Evolutionary conservation across 306 rosid species (phyloP).

Genomic region (Morella rubra): DNA sequence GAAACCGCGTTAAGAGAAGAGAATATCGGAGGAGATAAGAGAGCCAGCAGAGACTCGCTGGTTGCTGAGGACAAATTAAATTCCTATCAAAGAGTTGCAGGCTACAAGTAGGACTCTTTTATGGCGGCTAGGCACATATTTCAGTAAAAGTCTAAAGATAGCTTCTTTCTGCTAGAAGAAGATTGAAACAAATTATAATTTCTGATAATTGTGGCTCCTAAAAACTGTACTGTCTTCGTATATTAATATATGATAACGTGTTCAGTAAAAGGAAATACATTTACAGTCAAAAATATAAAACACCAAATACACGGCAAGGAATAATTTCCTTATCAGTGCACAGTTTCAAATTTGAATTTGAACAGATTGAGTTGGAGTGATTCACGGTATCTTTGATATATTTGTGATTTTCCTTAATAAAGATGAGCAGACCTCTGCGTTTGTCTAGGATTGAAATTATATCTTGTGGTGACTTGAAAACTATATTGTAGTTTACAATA

Average conservation of each 20-base stretch:
- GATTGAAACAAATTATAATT: no score
- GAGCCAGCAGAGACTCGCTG: neutral
- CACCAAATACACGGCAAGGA: no score
- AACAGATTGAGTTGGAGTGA: no score
- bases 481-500: neutral
- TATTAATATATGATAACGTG: no score
- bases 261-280: no score
- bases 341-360: no score
- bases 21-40: constrained; percentile 18
- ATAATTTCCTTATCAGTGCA: no score
- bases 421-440: neutral
- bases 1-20: constrained; percentile 6
- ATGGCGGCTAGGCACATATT: neutral
- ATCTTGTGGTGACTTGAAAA: neutral
- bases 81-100: neutral
- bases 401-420: no score
- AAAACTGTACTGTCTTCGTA: no score
- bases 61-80: neutral
- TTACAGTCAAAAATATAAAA: no score
- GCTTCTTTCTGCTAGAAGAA: neutral
- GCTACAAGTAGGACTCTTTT: neutral
- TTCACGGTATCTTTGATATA: no score
- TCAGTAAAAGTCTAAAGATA: neutral
- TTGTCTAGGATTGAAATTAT: neutral
- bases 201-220: no score